Conservation (phyloP, 2,329 filamentous ascomycete genomes). For the Chlorencoelia australis region DNA sequence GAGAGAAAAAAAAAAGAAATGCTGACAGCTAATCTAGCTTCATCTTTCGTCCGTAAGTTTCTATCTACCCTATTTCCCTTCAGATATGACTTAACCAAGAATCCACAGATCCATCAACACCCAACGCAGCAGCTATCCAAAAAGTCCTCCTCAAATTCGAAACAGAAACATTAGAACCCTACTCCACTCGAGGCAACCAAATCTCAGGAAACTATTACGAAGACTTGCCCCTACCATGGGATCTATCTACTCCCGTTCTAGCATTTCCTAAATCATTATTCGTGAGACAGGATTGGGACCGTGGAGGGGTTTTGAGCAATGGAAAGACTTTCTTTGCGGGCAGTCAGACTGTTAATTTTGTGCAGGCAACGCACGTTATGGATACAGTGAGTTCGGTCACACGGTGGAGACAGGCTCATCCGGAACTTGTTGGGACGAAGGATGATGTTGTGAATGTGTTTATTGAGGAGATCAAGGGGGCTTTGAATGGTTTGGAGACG, state of each 20-base stretch:
- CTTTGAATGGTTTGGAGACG: constrained; percentile 10
- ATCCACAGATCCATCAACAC: constrained; percentile 29
- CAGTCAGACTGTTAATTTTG: constrained; percentile 5
- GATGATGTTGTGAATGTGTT: constrained; percentile 9
- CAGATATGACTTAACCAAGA: too few species aligned
- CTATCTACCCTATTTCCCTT: too few species aligned
- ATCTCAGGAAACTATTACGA: constrained; percentile 31
- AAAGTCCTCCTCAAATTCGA: constrained; percentile 30
- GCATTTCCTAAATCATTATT: constrained; percentile 28
- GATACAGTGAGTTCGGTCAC: constrained; percentile 31
- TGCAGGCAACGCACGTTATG: constrained; percentile 19
- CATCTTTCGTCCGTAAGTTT: constrained; percentile 7
- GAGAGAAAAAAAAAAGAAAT: too few species aligned
- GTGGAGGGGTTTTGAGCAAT: constrained; percentile 23
- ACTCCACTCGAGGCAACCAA: constrained; percentile 30
- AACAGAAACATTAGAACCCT: constrained; percentile 28
- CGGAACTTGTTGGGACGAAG: constrained; percentile 28
- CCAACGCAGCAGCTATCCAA: constrained; percentile 30
- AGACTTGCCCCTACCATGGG: constrained; percentile 36
- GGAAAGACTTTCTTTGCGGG: constrained; percentile 24
- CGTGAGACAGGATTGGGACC: constrained; percentile 29
- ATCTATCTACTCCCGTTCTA: constrained; percentile 17
- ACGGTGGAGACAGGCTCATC: constrained; percentile 31
- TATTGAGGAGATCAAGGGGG: constrained; percentile 10
- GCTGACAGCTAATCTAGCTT: constrained; percentile 7